Evolutionary conservation across 176 grass and related monocot species (phyloP).

Genomic region (Carex parvula): DNA sequence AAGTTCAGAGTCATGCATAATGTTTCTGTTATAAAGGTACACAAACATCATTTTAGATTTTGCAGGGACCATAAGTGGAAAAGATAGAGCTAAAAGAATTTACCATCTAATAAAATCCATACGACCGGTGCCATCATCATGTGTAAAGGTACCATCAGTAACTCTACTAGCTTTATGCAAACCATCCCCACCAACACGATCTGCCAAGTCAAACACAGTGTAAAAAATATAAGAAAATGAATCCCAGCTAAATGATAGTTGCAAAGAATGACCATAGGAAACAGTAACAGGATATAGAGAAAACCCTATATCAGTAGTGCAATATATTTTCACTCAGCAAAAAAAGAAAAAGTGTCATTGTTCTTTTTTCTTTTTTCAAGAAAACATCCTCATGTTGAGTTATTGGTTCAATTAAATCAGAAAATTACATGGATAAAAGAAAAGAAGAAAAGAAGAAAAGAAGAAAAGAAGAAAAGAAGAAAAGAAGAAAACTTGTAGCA

Average conservation of each 20-base stretch:
- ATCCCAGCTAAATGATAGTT: not conserved
- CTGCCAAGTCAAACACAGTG: conserved; percentile 10
- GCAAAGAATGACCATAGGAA: not conserved
- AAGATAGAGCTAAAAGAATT: not conserved
- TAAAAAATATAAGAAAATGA: not conserved
- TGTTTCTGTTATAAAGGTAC: not conserved
- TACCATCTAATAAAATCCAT: conserved; percentile 84
- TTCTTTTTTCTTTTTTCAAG: not conserved
- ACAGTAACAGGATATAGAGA: not conserved
- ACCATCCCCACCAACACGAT: conserved; percentile 67
- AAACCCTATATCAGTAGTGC: not conserved
- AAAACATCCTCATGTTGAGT: not conserved
- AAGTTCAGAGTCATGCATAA: not conserved
- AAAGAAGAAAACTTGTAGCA: not conserved
- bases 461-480: not conserved
- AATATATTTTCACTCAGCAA: not conserved
- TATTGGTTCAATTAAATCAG: not conserved
- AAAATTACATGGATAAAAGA: not conserved
- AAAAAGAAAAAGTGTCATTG: not conserved
- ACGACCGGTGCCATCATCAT: conserved; percentile 79
- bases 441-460: not conserved
- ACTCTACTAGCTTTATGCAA: conserved; percentile 52
- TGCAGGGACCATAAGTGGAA: not conserved
- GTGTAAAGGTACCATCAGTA: conserved; percentile 67
- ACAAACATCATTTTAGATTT: not conserved